phyloP scores from a whole-genome alignment of 129 eudicot genomes.

The Escallonia herrerae region DNA sequence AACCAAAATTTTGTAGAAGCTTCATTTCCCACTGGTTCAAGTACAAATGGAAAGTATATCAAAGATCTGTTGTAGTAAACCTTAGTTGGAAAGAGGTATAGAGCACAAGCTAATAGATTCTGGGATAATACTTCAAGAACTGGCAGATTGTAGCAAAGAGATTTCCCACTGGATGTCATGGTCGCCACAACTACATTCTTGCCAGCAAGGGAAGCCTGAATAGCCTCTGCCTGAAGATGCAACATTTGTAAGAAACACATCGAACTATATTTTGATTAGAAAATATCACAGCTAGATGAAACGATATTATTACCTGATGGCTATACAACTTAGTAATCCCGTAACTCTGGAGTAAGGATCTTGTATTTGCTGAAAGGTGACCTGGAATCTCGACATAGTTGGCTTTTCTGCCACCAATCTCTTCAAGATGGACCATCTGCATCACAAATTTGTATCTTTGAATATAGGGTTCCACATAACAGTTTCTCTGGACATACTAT shows the following conservation, averaged over 20 bases:
- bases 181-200: conserved; percentile 84
- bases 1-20: neutral
- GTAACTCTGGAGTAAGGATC: conserved; percentile 41
- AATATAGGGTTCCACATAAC: neutral
- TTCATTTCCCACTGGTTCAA: neutral
- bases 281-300: neutral
- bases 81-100: conserved; percentile 92
- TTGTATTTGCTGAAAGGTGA: conserved; percentile 53
- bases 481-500: neutral
- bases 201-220: conserved; percentile 73
- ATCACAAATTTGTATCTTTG: conserved; percentile 10
- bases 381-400: conserved; percentile 58
- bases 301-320: conserved; percentile 57
- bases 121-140: conserved; percentile 76
- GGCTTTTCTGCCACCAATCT: conserved; percentile 57
- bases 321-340: conserved; percentile 75
- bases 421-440: conserved; percentile 87
- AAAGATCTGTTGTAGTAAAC: conserved; percentile 19
- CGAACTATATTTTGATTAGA: neutral
- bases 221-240: conserved; percentile 57
- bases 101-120: conserved; percentile 66
- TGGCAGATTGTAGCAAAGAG: conserved; percentile 92
- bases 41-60: conserved; percentile 4
- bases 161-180: conserved; percentile 97
- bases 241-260: conserved; percentile 1